Percentiles rank a stretch among this genome's conserved stretches.
Evolutionary conservation across 2,329 filamentous ascomycete species (phyloP).

Genomic region (Xylariaceae sp.): DNA sequence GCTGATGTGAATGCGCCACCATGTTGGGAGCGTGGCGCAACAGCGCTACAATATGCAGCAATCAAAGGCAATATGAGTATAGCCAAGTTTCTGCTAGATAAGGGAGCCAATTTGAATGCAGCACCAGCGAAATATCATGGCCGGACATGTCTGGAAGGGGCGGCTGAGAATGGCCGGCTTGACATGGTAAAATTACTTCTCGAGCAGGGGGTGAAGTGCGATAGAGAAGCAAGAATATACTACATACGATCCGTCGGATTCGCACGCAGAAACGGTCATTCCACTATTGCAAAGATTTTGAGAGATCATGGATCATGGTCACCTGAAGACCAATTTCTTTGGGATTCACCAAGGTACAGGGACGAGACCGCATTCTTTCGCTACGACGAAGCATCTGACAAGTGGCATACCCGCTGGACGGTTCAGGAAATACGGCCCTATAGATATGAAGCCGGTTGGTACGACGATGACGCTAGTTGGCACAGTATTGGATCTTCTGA

Average conservation of each 20-base stretch:
- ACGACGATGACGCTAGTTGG: too few relatives aligned
- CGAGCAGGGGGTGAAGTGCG: neutral
- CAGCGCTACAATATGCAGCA: neutral
- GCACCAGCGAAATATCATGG: neutral
- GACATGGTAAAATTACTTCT: neutral
- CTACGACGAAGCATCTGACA: neutral
- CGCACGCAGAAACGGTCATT: neutral
- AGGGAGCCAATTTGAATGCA: neutral
- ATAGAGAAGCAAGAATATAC: neutral
- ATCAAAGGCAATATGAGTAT: neutral
- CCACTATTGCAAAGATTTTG: neutral
- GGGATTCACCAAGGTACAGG: neutral
- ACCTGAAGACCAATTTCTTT: neutral
- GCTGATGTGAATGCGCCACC: neutral
- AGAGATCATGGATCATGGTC: neutral
- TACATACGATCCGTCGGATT: neutral
- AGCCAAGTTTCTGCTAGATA: neutral
- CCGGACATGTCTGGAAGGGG: neutral
- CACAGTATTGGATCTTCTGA: too few relatives aligned
- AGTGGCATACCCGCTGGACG: too few relatives aligned
- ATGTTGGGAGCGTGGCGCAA: neutral
- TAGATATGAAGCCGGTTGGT: too few relatives aligned
- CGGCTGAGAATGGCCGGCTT: neutral
- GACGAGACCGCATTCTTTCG: neutral
- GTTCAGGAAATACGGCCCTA: too few relatives aligned